Evolutionary conservation across 2,329 filamentous ascomycete species (phyloP), one percentile per base, ranked within the genome.

Genomic region (Byssothecium circinans): DNA sequence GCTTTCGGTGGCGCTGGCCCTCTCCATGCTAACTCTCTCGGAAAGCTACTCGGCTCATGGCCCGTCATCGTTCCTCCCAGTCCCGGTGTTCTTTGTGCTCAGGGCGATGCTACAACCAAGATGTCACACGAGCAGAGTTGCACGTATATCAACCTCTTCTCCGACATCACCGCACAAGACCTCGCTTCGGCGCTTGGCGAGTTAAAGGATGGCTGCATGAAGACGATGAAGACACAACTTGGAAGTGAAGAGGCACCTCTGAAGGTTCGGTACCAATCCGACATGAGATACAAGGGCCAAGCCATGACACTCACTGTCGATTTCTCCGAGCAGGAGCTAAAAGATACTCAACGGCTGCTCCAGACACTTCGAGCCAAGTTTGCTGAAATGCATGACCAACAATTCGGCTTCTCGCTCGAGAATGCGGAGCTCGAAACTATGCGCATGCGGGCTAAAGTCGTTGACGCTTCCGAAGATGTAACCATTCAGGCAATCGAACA

Each of bases 61-160:
- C 77, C 77, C 4, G 75, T 80, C n/a, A 78, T 79, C n/a, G 65
- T 80, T 2, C 77, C 77, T 10, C 75, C 74, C 1, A 75, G 75
- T 1, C 77, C 77, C 4, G 77, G 77, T 18, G 75, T 77, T 8
- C 62, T 79, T 0, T 80, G 77, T 49, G 77, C 77, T 2, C 73
- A 76, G 45, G 77, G 77, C 0, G 77, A 80, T 62, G 75, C 72
- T 2, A 77, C 74, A 1, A 79, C 77, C 0, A 75, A 76, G 52
- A 71, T 79, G 54, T 74, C 74, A 33, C 75, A 78, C 40, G 74
- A 76, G 34, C 67, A 76, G 44, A 77, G 75, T 2, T 64, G 65
- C 44, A 76, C 76, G 0, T 78, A 74, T 42, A 78, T 78, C 50
- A 70, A 72, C 15, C 34, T 70, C 1, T 68, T 76, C 18, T 68